phyloP scores from a whole-genome alignment of 2,329 filamentous ascomycete genomes.

The Diaporthe australafricana region DNA sequence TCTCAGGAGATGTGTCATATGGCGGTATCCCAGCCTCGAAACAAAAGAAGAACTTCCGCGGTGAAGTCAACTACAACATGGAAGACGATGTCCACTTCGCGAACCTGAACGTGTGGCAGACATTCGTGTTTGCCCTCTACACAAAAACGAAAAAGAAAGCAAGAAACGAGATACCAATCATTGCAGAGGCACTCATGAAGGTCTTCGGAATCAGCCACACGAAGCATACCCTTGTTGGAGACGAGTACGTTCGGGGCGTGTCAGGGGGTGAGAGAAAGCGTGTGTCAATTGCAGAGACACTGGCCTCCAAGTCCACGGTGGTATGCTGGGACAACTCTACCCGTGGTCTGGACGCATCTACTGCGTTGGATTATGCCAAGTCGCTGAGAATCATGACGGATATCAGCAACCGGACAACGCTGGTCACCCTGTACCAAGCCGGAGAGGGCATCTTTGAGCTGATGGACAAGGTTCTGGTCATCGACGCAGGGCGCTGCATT shows the following conservation, averaged over 20 bases:
- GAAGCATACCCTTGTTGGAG: conserved; percentile 74
- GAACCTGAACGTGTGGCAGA: conserved; percentile 75
- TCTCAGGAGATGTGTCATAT: conserved; percentile 75
- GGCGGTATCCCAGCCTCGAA: conserved; percentile 59
- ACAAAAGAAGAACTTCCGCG: conserved; percentile 66
- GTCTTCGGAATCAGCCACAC: conserved; percentile 79
- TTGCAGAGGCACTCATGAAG: conserved; percentile 71
- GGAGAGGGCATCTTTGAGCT: conserved; percentile 68
- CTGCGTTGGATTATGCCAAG: conserved; percentile 74
- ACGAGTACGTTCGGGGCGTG: conserved; percentile 72
- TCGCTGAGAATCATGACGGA: conserved; percentile 75
- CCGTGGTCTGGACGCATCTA: conserved; percentile 73
- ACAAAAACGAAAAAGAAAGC: conserved; percentile 73
- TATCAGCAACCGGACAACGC: conserved; percentile 68
- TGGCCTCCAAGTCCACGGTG: conserved; percentile 67
- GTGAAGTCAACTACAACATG: conserved; percentile 75
- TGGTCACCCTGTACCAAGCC: conserved; percentile 75
- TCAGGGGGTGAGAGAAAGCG: conserved; percentile 77
- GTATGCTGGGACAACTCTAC: conserved; percentile 82
- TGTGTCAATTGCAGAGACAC: conserved; percentile 80
- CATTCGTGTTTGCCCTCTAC: conserved; percentile 74
- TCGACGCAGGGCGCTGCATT: conserved; percentile 75
- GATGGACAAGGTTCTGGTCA: conserved; percentile 77
- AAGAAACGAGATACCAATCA: conserved; percentile 68
- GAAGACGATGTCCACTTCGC: conserved; percentile 75